Evolutionary conservation across 176 grass and related monocot species (phyloP).

Genomic region (Bonia amplexicaulis): DNA sequence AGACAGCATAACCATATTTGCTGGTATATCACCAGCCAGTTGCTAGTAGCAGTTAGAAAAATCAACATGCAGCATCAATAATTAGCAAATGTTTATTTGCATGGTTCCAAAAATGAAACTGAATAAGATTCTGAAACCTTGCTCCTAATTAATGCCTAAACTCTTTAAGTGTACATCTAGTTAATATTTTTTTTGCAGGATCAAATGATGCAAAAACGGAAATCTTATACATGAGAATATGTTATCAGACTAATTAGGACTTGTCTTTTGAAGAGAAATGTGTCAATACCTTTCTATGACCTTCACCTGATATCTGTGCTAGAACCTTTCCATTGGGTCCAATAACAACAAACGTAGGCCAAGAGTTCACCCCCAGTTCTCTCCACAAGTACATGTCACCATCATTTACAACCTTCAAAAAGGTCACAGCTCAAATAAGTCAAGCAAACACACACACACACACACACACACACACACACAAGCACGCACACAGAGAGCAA

Average conservation of each 20-base stretch:
- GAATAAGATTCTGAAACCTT: not conserved
- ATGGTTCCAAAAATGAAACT: not conserved
- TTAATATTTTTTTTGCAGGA: not conserved
- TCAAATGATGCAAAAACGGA: not conserved
- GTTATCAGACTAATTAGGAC: not conserved
- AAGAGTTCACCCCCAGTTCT: conserved; percentile 91
- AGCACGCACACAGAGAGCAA: not conserved
- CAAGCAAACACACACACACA: conserved; percentile 1
- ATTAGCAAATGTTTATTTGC: not conserved
- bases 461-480: not conserved
- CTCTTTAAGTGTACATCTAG: too few species aligned
- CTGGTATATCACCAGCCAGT: not conserved
- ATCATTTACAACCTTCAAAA: conserved; percentile 89
- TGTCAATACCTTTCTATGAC: conserved; percentile 68
- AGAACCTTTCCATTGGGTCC: conserved; percentile 85
- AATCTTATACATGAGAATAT: not conserved
- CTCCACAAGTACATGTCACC: conserved; percentile 91
- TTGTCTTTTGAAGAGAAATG: conserved; percentile 8
- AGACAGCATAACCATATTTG: conserved; percentile 7
- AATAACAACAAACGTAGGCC: conserved; percentile 92
- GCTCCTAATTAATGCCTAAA: too few species aligned
- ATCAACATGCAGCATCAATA: not conserved
- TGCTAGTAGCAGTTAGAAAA: not conserved
- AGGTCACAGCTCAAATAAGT: conserved; percentile 20
- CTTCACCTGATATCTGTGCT: conserved; percentile 87